Base-by-base conservation (phyloP, 2,329 filamentous ascomycete genomes). In the Cordyceps javanica region DNA sequence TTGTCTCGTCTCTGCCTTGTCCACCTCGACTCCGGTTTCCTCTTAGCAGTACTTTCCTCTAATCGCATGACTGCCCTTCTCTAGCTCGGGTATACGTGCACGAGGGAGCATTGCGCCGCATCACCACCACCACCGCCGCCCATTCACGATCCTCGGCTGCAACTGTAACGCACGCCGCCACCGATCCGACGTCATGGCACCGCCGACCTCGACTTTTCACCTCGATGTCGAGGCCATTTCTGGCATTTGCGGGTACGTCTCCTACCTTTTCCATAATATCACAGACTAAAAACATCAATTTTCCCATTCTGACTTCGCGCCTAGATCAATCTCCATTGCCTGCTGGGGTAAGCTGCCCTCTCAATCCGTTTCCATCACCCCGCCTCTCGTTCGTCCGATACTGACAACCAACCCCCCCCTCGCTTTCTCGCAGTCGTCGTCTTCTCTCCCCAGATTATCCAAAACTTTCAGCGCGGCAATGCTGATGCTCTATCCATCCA, bases 371-470 rank as follows among this genome's bases (percentile, higher is more conserved):
- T 25, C 51, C n/a, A 30, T 28, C 23, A 19, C n/a, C 21, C 19
- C n/a, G n/a, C n/a, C n/a, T n/a, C n/a, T n/a, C n/a, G n/a, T n/a
- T n/a, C 26, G 25, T 46, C 44, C 10, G 16, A 30, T 46, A 34
- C 36, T 51, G 30, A 32, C 55, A n/a, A 55, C 6, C 23, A n/a
- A n/a, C n/a, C n/a, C n/a, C n/a, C n/a, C n/a, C n/a, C n/a, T n/a
- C n/a, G n/a, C 16, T 28, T 28, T 34, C n/a, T n/a, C 49, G 44
- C 59, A 75, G 89, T 97, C 58, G 90, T 97, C 36, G 94, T 99
- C 59, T 99, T 97, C 76, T 94, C 91, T 1, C 94, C 94, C 2
- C 94, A 99, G 66, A 97, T 99, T 65, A 87, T 96, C 65, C 91
- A 96, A 68, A 97, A 97, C 70, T 97, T 96, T 75, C 87, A 86